Evolutionary conservation across 768 basidiomycete genomes (phyloP).

Genomic region (Pleurotus salmoneostramineus): DNA sequence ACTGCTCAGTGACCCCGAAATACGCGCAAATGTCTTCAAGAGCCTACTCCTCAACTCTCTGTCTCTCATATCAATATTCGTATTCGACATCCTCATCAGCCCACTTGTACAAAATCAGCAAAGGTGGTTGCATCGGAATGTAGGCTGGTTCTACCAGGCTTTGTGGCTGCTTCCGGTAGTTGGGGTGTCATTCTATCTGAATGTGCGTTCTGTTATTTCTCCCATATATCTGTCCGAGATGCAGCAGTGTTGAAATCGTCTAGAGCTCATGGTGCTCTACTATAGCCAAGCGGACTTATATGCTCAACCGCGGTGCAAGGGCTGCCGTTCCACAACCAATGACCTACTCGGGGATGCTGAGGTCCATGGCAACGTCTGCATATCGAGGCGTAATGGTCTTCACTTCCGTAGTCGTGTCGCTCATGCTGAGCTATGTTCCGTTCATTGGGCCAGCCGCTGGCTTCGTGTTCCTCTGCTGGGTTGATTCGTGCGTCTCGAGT

Average conservation of each 20-base stretch:
- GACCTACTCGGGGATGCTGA: slow-evolving; percentile 69
- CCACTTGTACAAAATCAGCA: slow-evolving; percentile 62
- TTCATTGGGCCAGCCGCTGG: slow-evolving; percentile 54
- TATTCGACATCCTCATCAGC: slow-evolving; percentile 68
- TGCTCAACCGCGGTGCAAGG: slow-evolving; percentile 65
- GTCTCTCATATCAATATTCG: slow-evolving; percentile 68
- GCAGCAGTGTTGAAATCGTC: slow-evolving; percentile 5
- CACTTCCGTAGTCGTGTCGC: slow-evolving; percentile 69
- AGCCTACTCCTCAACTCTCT: slow-evolving; percentile 69
- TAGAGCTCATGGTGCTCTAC: slow-evolving; percentile 76
- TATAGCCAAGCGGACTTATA: slow-evolving; percentile 72
- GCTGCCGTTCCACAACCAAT: slow-evolving; percentile 47
- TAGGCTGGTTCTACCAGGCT: slow-evolving; percentile 72
- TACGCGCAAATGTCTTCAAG: slow-evolving; percentile 72
- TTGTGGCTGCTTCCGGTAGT: slow-evolving; percentile 81
- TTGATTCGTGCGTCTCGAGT: slow-evolving; percentile 68
- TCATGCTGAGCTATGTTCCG: slow-evolving; percentile 61
- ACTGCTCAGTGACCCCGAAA: slow-evolving; percentile 61
- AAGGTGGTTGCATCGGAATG: slow-evolving; percentile 66
- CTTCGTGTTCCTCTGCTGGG: slow-evolving; percentile 80
- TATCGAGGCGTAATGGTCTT: slow-evolving; percentile 81
- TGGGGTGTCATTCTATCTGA: slow-evolving; percentile 74
- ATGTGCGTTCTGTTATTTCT: slow-evolving; percentile 45
- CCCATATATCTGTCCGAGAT: background rate
- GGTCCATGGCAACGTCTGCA: slow-evolving; percentile 72